phyloP scores from a whole-genome alignment of 1,284 basidiomycete genomes.

The Sporisorium sorghi region DNA sequence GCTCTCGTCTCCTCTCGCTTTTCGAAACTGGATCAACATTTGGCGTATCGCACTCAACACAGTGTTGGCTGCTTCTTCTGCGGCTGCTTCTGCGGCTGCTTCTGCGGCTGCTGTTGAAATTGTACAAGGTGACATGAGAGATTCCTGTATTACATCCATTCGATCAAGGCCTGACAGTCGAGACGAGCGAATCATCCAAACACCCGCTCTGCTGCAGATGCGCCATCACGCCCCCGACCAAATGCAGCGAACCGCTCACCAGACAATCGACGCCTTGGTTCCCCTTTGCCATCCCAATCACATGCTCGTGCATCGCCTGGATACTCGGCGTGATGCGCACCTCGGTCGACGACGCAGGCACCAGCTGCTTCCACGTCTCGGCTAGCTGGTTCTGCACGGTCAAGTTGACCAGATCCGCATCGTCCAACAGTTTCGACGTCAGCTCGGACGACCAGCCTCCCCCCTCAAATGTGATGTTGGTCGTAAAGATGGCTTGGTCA shows the following conservation, averaged over 20 bases:
- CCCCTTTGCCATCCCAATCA: constrained; percentile 72
- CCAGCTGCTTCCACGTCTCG: constrained; percentile 53
- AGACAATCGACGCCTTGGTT: constrained; percentile 76
- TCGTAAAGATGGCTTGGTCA: constrained; percentile 89
- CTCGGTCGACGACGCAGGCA: constrained; percentile 19
- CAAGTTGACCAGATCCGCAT: constrained; percentile 55
- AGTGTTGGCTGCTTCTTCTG: no score
- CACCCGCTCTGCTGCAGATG: constrained; percentile 58
- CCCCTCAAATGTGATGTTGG: constrained; percentile 91
- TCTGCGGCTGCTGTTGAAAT: constrained; percentile 3
- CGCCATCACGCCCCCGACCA: constrained; percentile 91
- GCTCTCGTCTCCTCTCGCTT: no score
- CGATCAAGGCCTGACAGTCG: constrained; percentile 31
- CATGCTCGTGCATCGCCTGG: constrained; percentile 77
- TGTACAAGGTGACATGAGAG: background rate
- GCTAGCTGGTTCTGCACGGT: constrained; percentile 60
- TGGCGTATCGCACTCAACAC: no score
- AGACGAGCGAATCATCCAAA: constrained; percentile 59
- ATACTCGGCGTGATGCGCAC: constrained; percentile 84
- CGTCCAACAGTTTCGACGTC: constrained; percentile 53
- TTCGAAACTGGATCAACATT: no score
- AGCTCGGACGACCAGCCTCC: constrained; percentile 82
- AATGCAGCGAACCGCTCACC: constrained; percentile 90
- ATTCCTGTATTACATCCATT: background rate
- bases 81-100: background rate